Conservation (phyloP, 2,329 filamentous ascomycete species). For the Tolypocladium tropicale region DNA sequence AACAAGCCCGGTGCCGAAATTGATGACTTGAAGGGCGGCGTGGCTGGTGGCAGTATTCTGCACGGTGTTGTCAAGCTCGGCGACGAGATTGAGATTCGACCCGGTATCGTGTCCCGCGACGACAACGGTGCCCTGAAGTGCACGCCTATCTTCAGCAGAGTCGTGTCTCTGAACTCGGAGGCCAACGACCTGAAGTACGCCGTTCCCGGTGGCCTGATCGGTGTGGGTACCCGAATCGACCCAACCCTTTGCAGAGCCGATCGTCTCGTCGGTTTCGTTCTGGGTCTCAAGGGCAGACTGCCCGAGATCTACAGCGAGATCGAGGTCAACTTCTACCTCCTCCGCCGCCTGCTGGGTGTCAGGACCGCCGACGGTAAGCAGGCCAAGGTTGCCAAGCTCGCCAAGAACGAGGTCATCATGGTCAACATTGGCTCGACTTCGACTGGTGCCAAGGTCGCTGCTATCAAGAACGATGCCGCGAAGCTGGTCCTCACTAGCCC, state of each 20-base stretch:
- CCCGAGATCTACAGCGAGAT: slow-evolving; percentile 97
- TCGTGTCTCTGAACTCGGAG: slow-evolving; percentile 92
- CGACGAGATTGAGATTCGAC: slow-evolving; percentile 96
- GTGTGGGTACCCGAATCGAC: slow-evolving; percentile 95
- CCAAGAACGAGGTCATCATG: slow-evolving; percentile 99
- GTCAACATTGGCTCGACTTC: slow-evolving; percentile 98
- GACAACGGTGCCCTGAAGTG: slow-evolving; percentile 90
- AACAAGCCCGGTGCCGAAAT: slow-evolving; percentile 99
- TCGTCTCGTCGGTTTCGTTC: slow-evolving; percentile 95
- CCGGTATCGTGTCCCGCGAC: slow-evolving; percentile 96
- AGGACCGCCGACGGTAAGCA: slow-evolving; percentile 98
- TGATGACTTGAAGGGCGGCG: slow-evolving; percentile 95
- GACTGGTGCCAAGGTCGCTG: slow-evolving; percentile 92
- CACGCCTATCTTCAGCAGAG: slow-evolving; percentile 91
- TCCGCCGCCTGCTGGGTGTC: slow-evolving; percentile 88
- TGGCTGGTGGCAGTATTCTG: slow-evolving; percentile 92
- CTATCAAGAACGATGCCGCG: slow-evolving; percentile 94
- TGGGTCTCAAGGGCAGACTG: slow-evolving; percentile 85
- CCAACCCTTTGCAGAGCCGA: slow-evolving; percentile 97
- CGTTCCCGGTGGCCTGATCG: slow-evolving; percentile 92
- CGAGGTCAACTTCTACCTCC: slow-evolving; percentile 98
- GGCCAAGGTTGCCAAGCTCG: slow-evolving; percentile 95
- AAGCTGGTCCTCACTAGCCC: slow-evolving; percentile 89
- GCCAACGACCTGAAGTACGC: slow-evolving; percentile 98
- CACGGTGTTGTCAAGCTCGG: slow-evolving; percentile 95